A percentile compares a stretch with the other conserved stretches of the same genome.
Conservation (phyloP, 257 asterid species). For the Cordia subcordata region DNA sequence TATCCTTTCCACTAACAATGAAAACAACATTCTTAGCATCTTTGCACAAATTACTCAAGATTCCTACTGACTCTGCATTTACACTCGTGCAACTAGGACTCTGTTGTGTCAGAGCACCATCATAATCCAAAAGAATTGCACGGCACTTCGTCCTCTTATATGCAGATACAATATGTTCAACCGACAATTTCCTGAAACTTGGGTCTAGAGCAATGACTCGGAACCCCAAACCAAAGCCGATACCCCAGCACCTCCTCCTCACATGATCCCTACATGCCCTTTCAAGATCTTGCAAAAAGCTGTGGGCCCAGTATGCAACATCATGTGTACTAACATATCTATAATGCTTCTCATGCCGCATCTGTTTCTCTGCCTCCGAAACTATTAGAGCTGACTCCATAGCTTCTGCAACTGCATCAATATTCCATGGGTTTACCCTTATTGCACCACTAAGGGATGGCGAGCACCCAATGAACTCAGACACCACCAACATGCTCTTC, state of each 20-base stretch:
- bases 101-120: constrained; percentile 58
- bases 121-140: constrained; percentile 79
- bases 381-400: constrained; percentile 68
- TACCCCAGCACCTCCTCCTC: constrained; percentile 86
- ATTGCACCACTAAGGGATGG: constrained; percentile 87
- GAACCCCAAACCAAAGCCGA: constrained; percentile 78
- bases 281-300: constrained; percentile 79
- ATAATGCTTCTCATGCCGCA: constrained; percentile 85
- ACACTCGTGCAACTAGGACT: constrained; percentile 42
- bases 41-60: constrained; percentile 56
- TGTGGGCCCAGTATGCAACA: constrained; percentile 90
- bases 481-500: constrained; percentile 79
- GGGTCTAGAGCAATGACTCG: constrained; percentile 88
- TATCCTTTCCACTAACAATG: constrained; percentile 73
- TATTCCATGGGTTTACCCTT: constrained; percentile 83
- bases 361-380: constrained; percentile 67
- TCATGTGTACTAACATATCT: constrained; percentile 74
- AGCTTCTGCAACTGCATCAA: constrained; percentile 74
- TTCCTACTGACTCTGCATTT: constrained; percentile 51
- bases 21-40: constrained; percentile 63
- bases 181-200: constrained; percentile 70
- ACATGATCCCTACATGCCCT: constrained; percentile 74
- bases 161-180: constrained; percentile 86
- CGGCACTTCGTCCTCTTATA: constrained; percentile 72
- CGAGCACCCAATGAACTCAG: constrained; percentile 76